These are phyloP conservation scores for Luzula sylvatica DNA, from an alignment of 176 grass and related monocot species.

Conservation along the genomic window DNA sequence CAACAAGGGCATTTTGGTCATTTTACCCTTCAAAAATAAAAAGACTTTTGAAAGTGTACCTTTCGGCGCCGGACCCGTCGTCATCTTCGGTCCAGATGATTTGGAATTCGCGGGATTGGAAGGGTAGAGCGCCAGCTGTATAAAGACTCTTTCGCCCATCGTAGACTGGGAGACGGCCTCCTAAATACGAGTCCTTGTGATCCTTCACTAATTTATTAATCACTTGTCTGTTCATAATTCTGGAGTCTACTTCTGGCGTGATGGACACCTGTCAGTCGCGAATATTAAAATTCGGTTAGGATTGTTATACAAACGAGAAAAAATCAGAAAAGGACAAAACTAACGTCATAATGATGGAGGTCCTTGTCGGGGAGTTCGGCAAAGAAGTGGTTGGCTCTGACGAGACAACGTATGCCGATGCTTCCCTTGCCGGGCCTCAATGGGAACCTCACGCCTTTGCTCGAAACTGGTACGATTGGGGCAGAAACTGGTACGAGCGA, in stretches of 20 bases:
- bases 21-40: neutral
- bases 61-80: slow-evolving; percentile 47
- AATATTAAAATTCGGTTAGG: neutral
- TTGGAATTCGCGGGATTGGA: slow-evolving; percentile 61
- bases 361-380: slow-evolving; percentile 69
- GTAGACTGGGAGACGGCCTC: slow-evolving; percentile 78
- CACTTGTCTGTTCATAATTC: slow-evolving; percentile 47
- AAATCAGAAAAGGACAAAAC: slow-evolving; percentile 24
- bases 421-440: slow-evolving; percentile 67
- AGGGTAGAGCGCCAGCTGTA: slow-evolving; percentile 72
- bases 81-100: slow-evolving; percentile 56
- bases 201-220: slow-evolving; percentile 61
- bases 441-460: slow-evolving; percentile 52
- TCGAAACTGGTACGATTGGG: slow-evolving; percentile 16
- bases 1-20: neutral
- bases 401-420: slow-evolving; percentile 48
- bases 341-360: slow-evolving; percentile 90
- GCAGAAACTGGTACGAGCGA: slow-evolving; percentile 8
- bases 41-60: slow-evolving; percentile 18
- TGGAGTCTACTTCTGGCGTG: slow-evolving; percentile 42
- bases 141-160: slow-evolving; percentile 88
- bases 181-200: slow-evolving; percentile 50
- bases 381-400: slow-evolving; percentile 97
- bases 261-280: slow-evolving; percentile 84
- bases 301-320: too few species aligned